A percentile compares a stretch with the other conserved stretches of the same genome.
phyloP scores from a whole-genome alignment of 2,329 filamentous ascomycete genomes.

The Colletotrichum karsti region DNA sequence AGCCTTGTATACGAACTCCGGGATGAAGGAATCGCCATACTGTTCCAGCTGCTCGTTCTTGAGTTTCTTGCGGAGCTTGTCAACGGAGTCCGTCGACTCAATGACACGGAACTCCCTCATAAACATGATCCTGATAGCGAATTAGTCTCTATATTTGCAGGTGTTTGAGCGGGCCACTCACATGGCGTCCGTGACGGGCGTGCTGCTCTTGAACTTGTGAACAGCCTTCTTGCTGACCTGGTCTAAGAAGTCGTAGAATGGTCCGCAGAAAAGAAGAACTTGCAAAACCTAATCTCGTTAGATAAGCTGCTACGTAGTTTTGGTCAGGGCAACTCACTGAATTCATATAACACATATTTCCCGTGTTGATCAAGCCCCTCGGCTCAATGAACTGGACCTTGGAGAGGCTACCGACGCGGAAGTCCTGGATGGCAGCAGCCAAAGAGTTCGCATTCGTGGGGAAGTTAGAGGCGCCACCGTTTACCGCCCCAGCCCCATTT shows the following conservation, averaged over 20 bases:
- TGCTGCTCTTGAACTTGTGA: conserved; percentile 95
- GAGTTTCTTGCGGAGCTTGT: conserved; percentile 76
- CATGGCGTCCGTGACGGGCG: conserved; percentile 93
- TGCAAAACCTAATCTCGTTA: conserved; percentile 77
- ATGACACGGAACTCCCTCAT: conserved; percentile 91
- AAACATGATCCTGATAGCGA: conserved; percentile 81
- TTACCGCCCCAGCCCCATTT: conserved; percentile 22
- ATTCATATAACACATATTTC: conserved; percentile 99
- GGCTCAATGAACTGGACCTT: conserved; percentile 89
- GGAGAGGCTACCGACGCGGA: conserved; percentile 70
- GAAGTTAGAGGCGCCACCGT: conserved; percentile 7
- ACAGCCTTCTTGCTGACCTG: conserved; percentile 84
- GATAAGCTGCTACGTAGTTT: background rate
- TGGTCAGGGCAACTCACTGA: conserved; percentile 70
- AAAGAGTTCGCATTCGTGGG: conserved; percentile 59
- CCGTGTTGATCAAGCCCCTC: conserved; percentile 92
- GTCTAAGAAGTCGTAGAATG: conserved; percentile 94
- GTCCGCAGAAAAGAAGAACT: conserved; percentile 91
- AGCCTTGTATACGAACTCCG: conserved; percentile 94
- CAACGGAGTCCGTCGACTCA: conserved; percentile 77
- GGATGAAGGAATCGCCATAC: conserved; percentile 90
- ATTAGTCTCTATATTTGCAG: background rate
- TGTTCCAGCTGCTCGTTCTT: conserved; percentile 88
- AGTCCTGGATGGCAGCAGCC: conserved; percentile 79
- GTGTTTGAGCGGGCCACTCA: conserved; percentile 51